Base-by-base conservation (phyloP, 2,329 filamentous ascomycete genomes). In the Xylaria sp. region DNA sequence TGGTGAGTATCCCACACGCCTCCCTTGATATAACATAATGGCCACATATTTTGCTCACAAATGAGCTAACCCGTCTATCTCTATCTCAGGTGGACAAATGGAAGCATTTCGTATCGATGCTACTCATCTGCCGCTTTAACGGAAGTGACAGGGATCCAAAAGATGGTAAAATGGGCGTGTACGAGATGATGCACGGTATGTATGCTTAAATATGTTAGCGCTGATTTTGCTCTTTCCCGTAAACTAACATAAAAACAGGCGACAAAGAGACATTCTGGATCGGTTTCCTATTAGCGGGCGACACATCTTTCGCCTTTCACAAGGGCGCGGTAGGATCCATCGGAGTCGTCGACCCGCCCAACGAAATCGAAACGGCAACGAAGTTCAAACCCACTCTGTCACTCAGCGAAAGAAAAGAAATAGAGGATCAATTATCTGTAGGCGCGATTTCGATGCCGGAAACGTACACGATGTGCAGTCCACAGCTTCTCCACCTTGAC, bases 251-350 rank as follows among this genome's bases (percentile, higher is more conserved):
- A 17, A 43, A 46, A 21, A 35, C 21, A 64, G 78, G 79, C 44
- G 79, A 82, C 68, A 82, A 82, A 63, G 80, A 82, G 62, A 81
- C 79, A 1, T 82, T 80, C 72, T 82, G 80, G 80, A 73, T 82
- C 3, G 77, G 78, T n/a, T 81, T 78, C 73, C 76, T 81, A 58
- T 74, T 81, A 13, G 77, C 75, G 17, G 79, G 77, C 4, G 78
- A 79, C 56, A 62, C 71, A 7, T 73, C 76, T 23, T 81, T 80
- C 63, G 70, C 75, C 19, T 82, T 81, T 70, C 78, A 81, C 63
- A 69, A 72, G 35, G 79, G 79, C 31, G 73, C 74, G 13, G 72
- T 74, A 3, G 76, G 75, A 8, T 72, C 69, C 37, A 74, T 77
- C 60, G 75, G 76, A 15, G 64, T 67, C 1, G 46, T 74, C 38